Evolutionary conservation across 129 eudicot species (phyloP), one percentile per base, ranked within the genome.

Genomic region (Rutidosis leptorrhynchoides): DNA sequence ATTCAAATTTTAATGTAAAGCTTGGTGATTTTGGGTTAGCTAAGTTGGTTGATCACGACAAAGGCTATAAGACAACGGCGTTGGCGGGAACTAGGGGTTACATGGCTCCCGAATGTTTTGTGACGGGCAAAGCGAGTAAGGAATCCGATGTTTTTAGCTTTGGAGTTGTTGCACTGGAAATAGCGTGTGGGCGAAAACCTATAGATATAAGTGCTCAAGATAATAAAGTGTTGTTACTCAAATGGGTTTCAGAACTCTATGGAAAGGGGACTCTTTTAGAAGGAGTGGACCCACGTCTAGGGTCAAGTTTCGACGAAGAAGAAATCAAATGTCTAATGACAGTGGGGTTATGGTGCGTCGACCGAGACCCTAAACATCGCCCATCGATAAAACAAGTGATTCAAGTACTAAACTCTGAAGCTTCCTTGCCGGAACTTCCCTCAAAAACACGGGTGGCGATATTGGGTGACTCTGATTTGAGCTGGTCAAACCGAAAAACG

Each of bases 71-170:
- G 35, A 30, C 35, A 30, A 30, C 7, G 8, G 8, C 35, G 35
- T 1, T 79, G 30, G 85, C 77, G 0, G 77, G 92, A 42, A 82
- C 88, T 23, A 42, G 71, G 73, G 85, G 92, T 25, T 85, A 85
- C 75, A 67, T 85, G 79, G 85, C 92, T 6, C 92, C 85, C 1
- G 84, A 85, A 70, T 79, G 77, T 73, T 27, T 56, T 6, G 29
- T 51, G 21, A 82, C 82, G 0, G 83, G 79, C 0, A 67, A 71
- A 43, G 83, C 87, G 43, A 82, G 77, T 65, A 85, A 67, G 52
- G 85, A 75, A 61, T 75, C 91, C 0, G 87, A 85, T 52, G 81
- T 79, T 6, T 85, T 33, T 67, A 81, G 87, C 70, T 78, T 78
- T 4, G 78, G 82, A 8, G 78, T 78, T 21, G 70, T 78, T 17